Evolutionary conservation across 768 basidiomycete species (phyloP), one percentile per base, ranked within the genome.

Genomic region (Gyrodon lividus): DNA sequence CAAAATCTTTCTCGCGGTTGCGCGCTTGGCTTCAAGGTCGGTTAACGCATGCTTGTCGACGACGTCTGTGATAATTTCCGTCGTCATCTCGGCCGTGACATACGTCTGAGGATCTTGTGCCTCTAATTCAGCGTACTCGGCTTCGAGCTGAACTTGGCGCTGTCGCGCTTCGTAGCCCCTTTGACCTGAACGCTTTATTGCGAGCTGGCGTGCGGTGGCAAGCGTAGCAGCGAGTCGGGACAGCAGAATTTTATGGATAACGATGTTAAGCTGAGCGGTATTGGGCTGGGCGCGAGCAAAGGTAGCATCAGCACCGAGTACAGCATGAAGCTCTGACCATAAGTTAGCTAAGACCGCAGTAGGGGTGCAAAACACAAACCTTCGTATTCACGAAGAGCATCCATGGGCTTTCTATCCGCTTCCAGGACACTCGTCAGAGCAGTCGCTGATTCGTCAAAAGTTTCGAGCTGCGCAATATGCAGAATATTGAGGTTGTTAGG

Each of bases 1-100:
- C 10, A 87, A 72, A 46, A 88, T 79, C 0, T 61, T 59, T 31
- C 75, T 72, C 1, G 84, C 85, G 13, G 62, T 57, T 2, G 54
- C 54, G 26, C 39, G 43, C 22, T 40, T 52, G 19, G 50, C 50
- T 12, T 46, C 54, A 6, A 55, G 23, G 22, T 52, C 33, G 12
- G 52, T 55, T 12, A 55, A 37, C 9, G 38, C 38, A 22, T 43
- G 44, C 40, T 46, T 52, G 13, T 55, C 54, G 8, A 55, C 54
- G 4, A 55, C 37, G 8, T 55, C 54, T 2, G 54, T 34, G 12
- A 55, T 51, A 1, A 55, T 28, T 13, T 51, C 43, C 4, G 37
- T 30, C 16, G 50, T 40, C 37, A 55, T 55, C n/a, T 44, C 30
- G 17, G 50, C 22, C 6, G 50, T 45, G 44, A 55, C 20, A 43